Evolutionary conservation across 805 yeast species (phyloP).

Genomic region (Saturnispora mendoncae): DNA sequence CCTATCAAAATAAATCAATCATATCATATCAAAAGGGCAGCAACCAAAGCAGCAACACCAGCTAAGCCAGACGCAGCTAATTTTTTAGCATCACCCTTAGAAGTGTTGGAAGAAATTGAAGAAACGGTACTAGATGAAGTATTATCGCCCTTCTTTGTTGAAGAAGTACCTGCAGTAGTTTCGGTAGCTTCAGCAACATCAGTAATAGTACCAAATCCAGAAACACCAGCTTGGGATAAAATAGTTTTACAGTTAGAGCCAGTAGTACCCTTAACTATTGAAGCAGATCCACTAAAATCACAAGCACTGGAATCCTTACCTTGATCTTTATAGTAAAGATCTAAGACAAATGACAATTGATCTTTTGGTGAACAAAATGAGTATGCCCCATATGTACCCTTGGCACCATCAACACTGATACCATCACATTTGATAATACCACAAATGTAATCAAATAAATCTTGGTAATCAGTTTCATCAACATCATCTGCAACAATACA

Average conservation of each 20-base stretch:
- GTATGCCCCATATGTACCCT: conserved; percentile 62
- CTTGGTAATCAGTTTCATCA: conserved; percentile 46
- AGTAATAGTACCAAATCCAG: conserved; percentile 52
- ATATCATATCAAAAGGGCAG: conserved; percentile 20
- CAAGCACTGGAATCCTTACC: conserved; percentile 44
- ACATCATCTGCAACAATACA: conserved; percentile 58
- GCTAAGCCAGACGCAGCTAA: conserved; percentile 12
- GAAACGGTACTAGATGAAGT: conserved; percentile 15
- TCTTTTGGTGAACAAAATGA: conserved; percentile 65
- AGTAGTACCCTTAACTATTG: conserved; percentile 39
- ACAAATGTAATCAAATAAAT: conserved; percentile 52
- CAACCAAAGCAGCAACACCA: conserved; percentile 18
- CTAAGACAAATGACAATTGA: conserved; percentile 54
- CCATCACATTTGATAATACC: conserved; percentile 47
- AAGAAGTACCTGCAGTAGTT: conserved; percentile 4
- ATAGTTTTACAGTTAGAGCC: conserved; percentile 48
- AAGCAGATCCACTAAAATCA: conserved; percentile 62
- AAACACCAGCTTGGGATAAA: conserved; percentile 57
- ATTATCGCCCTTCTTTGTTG: conserved; percentile 9
- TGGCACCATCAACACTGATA: conserved; percentile 51
- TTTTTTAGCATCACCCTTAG: conserved; percentile 14
- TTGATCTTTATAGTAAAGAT: conserved; percentile 50
- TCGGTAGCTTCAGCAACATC: conserved; percentile 15
- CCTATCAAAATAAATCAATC: conserved; percentile 22
- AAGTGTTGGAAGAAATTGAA: conserved; percentile 14